Base-by-base conservation (phyloP, 768 basidiomycete species). In the Pisolithus marmoratus region DNA sequence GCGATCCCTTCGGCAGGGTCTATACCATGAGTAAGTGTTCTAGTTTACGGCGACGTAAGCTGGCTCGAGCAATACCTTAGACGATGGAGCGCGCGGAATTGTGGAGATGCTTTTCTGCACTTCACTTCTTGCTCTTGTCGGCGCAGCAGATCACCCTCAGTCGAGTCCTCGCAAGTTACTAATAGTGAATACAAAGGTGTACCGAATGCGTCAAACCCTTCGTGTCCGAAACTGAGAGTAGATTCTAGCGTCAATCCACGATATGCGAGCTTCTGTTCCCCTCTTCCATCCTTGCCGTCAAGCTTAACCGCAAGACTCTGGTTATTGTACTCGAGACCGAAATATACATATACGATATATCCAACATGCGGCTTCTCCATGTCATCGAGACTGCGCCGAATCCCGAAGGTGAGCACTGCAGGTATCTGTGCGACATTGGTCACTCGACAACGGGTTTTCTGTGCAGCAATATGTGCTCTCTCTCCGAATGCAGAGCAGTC, bases 91-190 rank as follows among this genome's bases (percentile, higher is more conserved):
- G 2, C 81, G 90, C 17, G 93, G 94, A 22, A 96, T 96, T 56
- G 95, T 97, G 15, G 96, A 99, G 71, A 99, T 99, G 96, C 77
- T 99, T 53, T 99, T 99, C 74, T 97, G 94, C 72, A 99, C 96
- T 5, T 96, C 94, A 20, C 81, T 99, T 55, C 92, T 99, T 44
- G 96, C 96, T 1, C 79, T 99, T 29, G 96, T 98, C 20, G 96
- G 96, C 8, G 92, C 93, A 3, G 93, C 93, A 14, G 94, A 96
- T 72, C 87, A 92, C 44, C 90, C 93, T 1, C 80, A 85, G 49
- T 88, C 89, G 34, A 92, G 89, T 69, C 94, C 94, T 8, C 78
- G 96, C 20, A 91, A 95, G 63, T 72, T 99, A 48, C 94, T 96
- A 73, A 99, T 99, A 45, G 93, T 98, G 46, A 99, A 99, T 66